Conservation (phyloP, 2,329 filamentous ascomycete species). For the Dactylellina parvicollis region DNA sequence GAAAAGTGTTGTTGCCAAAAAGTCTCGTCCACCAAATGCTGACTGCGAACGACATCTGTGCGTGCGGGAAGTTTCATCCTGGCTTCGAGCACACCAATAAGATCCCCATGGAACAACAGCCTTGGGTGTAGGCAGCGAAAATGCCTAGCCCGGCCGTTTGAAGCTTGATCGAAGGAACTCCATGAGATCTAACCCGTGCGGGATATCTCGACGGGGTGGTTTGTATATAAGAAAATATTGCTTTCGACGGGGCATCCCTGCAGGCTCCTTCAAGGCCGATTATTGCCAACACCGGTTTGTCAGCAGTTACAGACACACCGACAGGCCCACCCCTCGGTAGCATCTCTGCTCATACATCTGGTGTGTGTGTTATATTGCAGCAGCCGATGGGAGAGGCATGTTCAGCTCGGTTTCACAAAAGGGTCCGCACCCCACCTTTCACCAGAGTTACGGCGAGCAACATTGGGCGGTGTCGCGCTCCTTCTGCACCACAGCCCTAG, state of each 20-base stretch:
- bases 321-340: slow-evolving; percentile 18
- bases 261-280: slow-evolving; percentile 45
- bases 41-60: too few species aligned
- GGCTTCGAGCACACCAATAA: neutral
- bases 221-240: slow-evolving; percentile 24
- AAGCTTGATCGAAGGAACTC: slow-evolving; percentile 20
- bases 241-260: slow-evolving; percentile 44
- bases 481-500: slow-evolving; percentile 28
- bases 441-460: slow-evolving; percentile 3
- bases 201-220: slow-evolving; percentile 21
- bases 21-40: slow-evolving; percentile 1
- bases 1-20: slow-evolving; percentile 21
- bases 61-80: too few species aligned
- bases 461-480: slow-evolving; percentile 19
- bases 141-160: slow-evolving; percentile 2
- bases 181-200: slow-evolving; percentile 18
- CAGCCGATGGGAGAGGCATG: neutral
- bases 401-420: slow-evolving; percentile 35
- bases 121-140: slow-evolving; percentile 45
- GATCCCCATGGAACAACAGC: neutral
- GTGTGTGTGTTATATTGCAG: neutral
- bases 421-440: slow-evolving; percentile 38
- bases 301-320: slow-evolving; percentile 44
- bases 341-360: neutral
- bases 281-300: slow-evolving; percentile 15